Percentiles rank a stretch among this genome's conserved stretches.
Conservation (phyloP, 148 eudicot genomes). For the Rhododendron mucronatum region DNA sequence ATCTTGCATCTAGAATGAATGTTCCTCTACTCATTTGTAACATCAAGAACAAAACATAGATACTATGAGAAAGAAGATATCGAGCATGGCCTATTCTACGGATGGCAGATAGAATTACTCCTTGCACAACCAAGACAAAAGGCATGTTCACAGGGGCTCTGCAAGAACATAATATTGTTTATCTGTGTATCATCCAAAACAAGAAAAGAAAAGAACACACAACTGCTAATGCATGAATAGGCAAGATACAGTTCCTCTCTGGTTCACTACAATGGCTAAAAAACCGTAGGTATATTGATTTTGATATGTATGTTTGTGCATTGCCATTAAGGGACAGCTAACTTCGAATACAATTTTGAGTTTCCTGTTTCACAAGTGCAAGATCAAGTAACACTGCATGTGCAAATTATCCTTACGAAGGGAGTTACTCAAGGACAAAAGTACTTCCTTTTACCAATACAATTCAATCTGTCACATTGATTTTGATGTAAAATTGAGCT, state of each 20-base stretch:
- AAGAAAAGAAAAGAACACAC: neutral
- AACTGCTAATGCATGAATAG: neutral
- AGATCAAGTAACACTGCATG: neutral
- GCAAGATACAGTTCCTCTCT: neutral
- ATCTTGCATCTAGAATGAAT: too few species aligned
- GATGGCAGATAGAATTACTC: constrained; percentile 89
- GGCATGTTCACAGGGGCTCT: constrained; percentile 96
- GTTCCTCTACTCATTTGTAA: too few species aligned
- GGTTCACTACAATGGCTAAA: neutral
- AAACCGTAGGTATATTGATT: neutral
- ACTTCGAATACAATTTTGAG: neutral
- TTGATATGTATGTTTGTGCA: neutral
- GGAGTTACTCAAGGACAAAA: neutral
- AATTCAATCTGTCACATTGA: neutral
- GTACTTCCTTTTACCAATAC: neutral
- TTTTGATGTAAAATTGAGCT: neutral
- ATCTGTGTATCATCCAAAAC: neutral
- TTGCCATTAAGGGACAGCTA: neutral
- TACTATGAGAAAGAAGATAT: too few species aligned
- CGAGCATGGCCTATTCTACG: constrained; percentile 62
- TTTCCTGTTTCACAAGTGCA: neutral
- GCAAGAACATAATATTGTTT: constrained; percentile 39
- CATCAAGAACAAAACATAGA: too few species aligned
- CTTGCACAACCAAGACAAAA: constrained; percentile 96
- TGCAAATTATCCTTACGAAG: neutral